Evolutionary conservation across 1,284 basidiomycete genomes (phyloP).

Genomic region (Ustilago loliicola): DNA sequence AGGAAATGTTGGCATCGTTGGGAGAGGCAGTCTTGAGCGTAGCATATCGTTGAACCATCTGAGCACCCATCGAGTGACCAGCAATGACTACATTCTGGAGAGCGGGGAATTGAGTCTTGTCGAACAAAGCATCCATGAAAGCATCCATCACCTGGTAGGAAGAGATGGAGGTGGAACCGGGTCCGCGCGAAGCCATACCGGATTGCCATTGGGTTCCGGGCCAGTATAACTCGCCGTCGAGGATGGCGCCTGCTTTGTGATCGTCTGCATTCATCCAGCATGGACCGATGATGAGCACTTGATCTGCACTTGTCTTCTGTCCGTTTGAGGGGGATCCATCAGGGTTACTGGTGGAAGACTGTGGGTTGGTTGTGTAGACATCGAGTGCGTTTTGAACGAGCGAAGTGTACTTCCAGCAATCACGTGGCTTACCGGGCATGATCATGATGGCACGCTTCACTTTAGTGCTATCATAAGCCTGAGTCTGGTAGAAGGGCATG

Average conservation of each 20-base stretch:
- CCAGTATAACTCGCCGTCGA: constrained; percentile 57
- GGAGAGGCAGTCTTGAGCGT: constrained; percentile 46
- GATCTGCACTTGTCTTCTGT: constrained; percentile 17
- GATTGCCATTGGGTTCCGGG: constrained; percentile 57
- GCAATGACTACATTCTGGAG: constrained; percentile 58
- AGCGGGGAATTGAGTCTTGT: constrained; percentile 55
- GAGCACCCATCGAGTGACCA: constrained; percentile 67
- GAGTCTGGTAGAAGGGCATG: constrained; percentile 62
- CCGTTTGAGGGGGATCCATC: constrained; percentile 11
- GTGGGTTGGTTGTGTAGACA: constrained; percentile 40
- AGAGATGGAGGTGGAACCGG: constrained; percentile 36
- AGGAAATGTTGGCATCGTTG: constrained; percentile 60
- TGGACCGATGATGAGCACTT: constrained; percentile 60
- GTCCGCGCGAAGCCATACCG: constrained; percentile 51
- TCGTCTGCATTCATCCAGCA: constrained; percentile 62
- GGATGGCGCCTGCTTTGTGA: constrained; percentile 41
- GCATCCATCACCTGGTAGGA: constrained; percentile 58
- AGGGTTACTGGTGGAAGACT: constrained; percentile 18
- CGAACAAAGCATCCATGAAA: constrained; percentile 58
- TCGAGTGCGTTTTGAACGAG: constrained; percentile 57
- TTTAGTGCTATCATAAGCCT: constrained; percentile 39
- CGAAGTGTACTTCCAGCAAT: constrained; percentile 66
- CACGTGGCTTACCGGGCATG: constrained; percentile 64
- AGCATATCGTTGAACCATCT: constrained; percentile 60
- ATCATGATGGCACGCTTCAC: constrained; percentile 66